Conservation (phyloP, 164 flowering plant species). For the Chimonanthus praecox region DNA sequence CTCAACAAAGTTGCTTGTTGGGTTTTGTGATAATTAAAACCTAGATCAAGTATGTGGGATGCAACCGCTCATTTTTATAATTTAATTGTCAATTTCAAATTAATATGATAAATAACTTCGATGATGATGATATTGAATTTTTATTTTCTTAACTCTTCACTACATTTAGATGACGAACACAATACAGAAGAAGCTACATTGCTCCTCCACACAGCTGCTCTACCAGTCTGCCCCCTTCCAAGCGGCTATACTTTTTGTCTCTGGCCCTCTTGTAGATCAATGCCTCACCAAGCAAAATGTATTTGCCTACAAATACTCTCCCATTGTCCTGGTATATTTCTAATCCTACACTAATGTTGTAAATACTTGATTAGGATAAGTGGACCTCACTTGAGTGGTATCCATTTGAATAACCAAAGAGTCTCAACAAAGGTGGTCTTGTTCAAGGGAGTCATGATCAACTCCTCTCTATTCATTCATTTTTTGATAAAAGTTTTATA, state of each 20-base stretch:
- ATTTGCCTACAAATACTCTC: conserved; percentile 69
- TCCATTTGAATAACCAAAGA: too few relatives aligned
- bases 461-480: too few relatives aligned
- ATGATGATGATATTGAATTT: not conserved
- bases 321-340: conserved; percentile 62
- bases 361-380: too few relatives aligned
- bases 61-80: not conserved
- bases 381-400: too few relatives aligned
- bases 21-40: not conserved
- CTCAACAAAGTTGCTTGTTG: not conserved
- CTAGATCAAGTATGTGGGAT: not conserved
- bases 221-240: conserved; percentile 98
- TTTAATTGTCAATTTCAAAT: not conserved
- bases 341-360: not conserved
- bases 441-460: too few relatives aligned
- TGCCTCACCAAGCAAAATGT: conserved; percentile 81
- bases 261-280: conserved; percentile 90
- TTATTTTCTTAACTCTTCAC: conserved; percentile 26
- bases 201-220: conserved; percentile 85
- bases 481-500: too few relatives aligned
- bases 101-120: too few relatives aligned
- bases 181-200: conserved; percentile 86
- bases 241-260: conserved; percentile 84
- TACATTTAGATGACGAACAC: conserved; percentile 76
- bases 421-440: too few relatives aligned